Conservation (phyloP, 768 basidiomycete genomes). For the Guyanaporus albipodus region DNA sequence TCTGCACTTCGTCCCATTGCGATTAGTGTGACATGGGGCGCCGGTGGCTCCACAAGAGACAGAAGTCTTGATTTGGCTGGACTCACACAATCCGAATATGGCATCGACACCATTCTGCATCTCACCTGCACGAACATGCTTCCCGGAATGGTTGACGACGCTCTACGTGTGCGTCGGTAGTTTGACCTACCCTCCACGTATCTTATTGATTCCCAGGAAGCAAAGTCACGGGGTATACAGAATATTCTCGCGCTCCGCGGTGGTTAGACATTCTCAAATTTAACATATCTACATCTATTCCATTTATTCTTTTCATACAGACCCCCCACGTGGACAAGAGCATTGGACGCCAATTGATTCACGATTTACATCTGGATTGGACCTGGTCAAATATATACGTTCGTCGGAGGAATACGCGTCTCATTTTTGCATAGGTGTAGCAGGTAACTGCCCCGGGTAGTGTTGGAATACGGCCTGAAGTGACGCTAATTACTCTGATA, state of each 20-base stretch:
- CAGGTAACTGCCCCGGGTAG: constrained; percentile 47
- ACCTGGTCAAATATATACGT: constrained; percentile 90
- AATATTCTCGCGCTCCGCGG: constrained; percentile 92
- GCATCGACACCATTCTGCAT: constrained; percentile 86
- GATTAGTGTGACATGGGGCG: constrained; percentile 96
- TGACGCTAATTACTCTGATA: constrained; percentile 24
- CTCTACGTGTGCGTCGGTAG: constrained; percentile 60
- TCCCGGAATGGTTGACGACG: constrained; percentile 78
- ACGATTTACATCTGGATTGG: constrained; percentile 76
- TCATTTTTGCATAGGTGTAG: constrained; percentile 92
- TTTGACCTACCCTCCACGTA: not conserved
- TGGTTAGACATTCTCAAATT: constrained; percentile 44
- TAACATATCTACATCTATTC: not conserved
- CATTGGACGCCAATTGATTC: constrained; percentile 87
- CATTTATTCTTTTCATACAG: constrained; percentile 35
- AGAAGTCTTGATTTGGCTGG: constrained; percentile 84
- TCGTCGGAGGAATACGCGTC: constrained; percentile 71
- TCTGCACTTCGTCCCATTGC: constrained; percentile 75
- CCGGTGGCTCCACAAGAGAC: constrained; percentile 89
- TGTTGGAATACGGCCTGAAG: not conserved
- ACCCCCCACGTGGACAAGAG: constrained; percentile 91
- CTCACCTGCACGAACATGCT: constrained; percentile 98
- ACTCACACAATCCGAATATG: constrained; percentile 67
- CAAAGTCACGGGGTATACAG: constrained; percentile 76
- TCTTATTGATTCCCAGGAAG: constrained; percentile 45